A percentile compares a stretch with the other conserved stretches of the same genome.
Conservation (phyloP, 768 basidiomycete genomes). For the Boletus pseudopeckii region DNA sequence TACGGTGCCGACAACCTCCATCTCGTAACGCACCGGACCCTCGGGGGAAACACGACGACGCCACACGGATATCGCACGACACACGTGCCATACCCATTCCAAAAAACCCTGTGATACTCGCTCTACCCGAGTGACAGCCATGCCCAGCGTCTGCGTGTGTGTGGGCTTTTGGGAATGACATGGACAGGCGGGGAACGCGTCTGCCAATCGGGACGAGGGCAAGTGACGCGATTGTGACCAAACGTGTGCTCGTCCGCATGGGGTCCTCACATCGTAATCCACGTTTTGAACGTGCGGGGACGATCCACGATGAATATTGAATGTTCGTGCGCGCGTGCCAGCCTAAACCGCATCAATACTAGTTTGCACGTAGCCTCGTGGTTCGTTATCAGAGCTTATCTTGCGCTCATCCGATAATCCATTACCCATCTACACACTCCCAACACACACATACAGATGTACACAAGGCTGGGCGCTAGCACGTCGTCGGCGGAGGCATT, state of each 20-base stretch:
- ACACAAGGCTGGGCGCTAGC: not conserved
- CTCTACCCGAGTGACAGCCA: not conserved
- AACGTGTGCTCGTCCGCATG: slow-evolving; percentile 6
- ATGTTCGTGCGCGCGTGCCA: not conserved
- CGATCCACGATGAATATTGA: not conserved
- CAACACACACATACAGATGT: slow-evolving; percentile 1
- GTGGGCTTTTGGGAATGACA: not conserved
- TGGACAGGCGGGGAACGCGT: not conserved
- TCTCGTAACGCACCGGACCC: not conserved
- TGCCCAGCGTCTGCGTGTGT: not conserved
- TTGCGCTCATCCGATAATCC: not conserved
- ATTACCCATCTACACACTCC: not conserved
- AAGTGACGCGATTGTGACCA: not conserved
- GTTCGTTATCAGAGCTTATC: slow-evolving; percentile 19
- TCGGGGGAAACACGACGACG: not conserved
- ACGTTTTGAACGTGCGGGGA: slow-evolving; percentile 1
- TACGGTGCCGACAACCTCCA: slow-evolving; percentile 1
- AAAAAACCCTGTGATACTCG: not conserved
- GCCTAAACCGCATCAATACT: not conserved
- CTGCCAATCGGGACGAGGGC: not conserved
- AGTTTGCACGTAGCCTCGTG: slow-evolving; percentile 10
- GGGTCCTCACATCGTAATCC: slow-evolving; percentile 2
- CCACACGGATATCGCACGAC: not conserved
- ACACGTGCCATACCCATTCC: slow-evolving; percentile 2
- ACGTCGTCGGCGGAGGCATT: not conserved